Conservation (phyloP, 2,329 filamentous ascomycete species). For the Aspergillus tamarii region DNA sequence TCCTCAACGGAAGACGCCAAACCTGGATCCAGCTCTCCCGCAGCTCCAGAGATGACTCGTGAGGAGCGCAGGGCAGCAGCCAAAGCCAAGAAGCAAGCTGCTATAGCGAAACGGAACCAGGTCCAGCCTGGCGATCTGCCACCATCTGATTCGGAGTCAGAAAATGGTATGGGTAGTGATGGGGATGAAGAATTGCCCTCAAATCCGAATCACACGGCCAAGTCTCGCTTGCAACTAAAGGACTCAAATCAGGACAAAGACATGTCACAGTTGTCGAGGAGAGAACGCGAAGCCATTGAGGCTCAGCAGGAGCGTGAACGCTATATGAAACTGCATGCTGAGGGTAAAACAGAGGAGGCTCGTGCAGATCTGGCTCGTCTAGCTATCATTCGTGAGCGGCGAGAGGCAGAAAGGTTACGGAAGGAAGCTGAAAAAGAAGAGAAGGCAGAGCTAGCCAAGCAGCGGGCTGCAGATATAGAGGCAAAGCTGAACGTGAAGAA, state of each 20-base stretch:
- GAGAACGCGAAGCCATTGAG: conserved; percentile 78
- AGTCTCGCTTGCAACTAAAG: conserved; percentile 68
- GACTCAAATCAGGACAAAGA: conserved; percentile 49
- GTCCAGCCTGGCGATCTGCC: conserved; percentile 85
- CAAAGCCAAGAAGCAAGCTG: conserved; percentile 89
- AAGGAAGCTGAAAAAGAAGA: conserved; percentile 74
- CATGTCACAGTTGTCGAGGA: conserved; percentile 62
- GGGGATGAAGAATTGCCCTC: conserved; percentile 60
- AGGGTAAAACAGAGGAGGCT: conserved; percentile 96
- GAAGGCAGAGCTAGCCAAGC: conserved; percentile 44
- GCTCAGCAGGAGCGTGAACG: conserved; percentile 86
- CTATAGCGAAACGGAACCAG: conserved; percentile 74
- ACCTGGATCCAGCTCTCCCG: conserved; percentile 49
- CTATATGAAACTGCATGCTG: conserved; percentile 88
- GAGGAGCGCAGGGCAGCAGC: conserved; percentile 86
- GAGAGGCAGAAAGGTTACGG: conserved; percentile 78
- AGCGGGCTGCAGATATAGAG: conserved; percentile 44
- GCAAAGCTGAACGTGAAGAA: conserved; percentile 45
- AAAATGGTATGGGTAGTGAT: conserved; percentile 40
- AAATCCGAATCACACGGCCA: conserved; percentile 83
- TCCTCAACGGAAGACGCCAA: conserved; percentile 55
- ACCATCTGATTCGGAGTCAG: conserved; percentile 64
- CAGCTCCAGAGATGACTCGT: conserved; percentile 66
- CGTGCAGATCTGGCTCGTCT: conserved; percentile 85
- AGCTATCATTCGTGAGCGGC: conserved; percentile 78